A percentile compares a stretch with the other conserved stretches of the same genome.
phyloP scores from a whole-genome alignment of 1,284 basidiomycete species.

The Cryptococcus deneoformans region DNA sequence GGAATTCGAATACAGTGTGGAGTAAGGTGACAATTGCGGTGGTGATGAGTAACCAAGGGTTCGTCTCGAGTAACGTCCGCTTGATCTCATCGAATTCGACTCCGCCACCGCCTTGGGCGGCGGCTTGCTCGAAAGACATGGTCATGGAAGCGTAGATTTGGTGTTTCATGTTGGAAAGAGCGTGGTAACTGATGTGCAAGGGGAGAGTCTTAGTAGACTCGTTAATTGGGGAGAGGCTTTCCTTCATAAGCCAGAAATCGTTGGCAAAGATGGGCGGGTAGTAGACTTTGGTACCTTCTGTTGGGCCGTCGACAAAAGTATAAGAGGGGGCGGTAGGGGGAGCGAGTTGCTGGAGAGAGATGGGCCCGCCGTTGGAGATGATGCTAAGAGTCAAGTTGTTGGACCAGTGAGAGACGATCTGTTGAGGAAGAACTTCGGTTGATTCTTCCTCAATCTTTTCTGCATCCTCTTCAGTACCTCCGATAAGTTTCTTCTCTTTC shows the following conservation, averaged over 20 bases:
- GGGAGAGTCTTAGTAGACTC: constrained; percentile 68
- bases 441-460: constrained; percentile 23
- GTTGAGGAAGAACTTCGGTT: constrained; percentile 14
- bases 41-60: constrained; percentile 76
- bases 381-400: constrained; percentile 85
- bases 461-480: constrained; percentile 49
- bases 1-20: constrained; percentile 88
- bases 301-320: constrained; percentile 56
- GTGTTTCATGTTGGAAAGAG: constrained; percentile 74
- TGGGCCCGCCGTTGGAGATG: constrained; percentile 62
- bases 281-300: constrained; percentile 59
- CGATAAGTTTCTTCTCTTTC: constrained; percentile 79
- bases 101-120: constrained; percentile 58
- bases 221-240: constrained; percentile 76
- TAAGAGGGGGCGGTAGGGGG: constrained; percentile 57
- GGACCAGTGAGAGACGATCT: constrained; percentile 71
- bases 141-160: constrained; percentile 76
- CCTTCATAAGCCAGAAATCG: constrained; percentile 85
- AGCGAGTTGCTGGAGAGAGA: constrained; percentile 63
- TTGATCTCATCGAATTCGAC: constrained; percentile 90
- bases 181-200: constrained; percentile 76
- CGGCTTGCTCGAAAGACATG: constrained; percentile 70
- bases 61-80: constrained; percentile 90
- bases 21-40: constrained; percentile 76
- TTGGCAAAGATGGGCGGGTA: constrained; percentile 89